A percentile compares a stretch with the other conserved stretches of the same genome.
Conservation (phyloP, 768 basidiomycete genomes). For the Xerocomellus amylosporus region DNA sequence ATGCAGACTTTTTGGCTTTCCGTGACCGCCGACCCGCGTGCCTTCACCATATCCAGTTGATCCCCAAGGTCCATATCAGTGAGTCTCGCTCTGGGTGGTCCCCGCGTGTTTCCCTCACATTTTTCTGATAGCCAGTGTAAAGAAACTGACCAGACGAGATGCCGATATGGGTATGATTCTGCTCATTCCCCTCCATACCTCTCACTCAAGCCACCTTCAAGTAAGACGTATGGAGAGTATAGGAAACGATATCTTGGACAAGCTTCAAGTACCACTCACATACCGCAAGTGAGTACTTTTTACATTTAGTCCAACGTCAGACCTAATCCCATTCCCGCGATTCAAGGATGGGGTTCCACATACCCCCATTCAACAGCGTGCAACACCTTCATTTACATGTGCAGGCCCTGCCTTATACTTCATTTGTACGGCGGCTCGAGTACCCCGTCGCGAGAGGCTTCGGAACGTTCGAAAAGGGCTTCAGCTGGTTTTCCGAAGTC, state of each 20-base stretch:
- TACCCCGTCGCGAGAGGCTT: slow-evolving; percentile 47
- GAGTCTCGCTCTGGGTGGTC: slow-evolving; percentile 2
- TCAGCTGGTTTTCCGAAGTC: slow-evolving; percentile 70
- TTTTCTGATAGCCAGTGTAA: slow-evolving; percentile 49
- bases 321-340: not conserved
- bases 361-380: slow-evolving; percentile 73
- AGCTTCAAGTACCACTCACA: slow-evolving; percentile 38
- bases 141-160: slow-evolving; percentile 43
- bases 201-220: slow-evolving; percentile 28
- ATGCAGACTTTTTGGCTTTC: slow-evolving; percentile 50
- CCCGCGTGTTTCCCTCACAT: not conserved
- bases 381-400: slow-evolving; percentile 75
- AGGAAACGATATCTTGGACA: slow-evolving; percentile 53
- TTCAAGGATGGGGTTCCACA: slow-evolving; percentile 74
- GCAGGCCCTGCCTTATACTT: slow-evolving; percentile 63
- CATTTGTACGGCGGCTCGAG: slow-evolving; percentile 36
- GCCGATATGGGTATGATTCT: slow-evolving; percentile 45
- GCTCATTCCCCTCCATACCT: slow-evolving; percentile 8
- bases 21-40: slow-evolving; percentile 49
- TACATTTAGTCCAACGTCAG: not conserved
- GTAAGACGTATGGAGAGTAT: slow-evolving; percentile 48
- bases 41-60: slow-evolving; percentile 47
- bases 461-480: slow-evolving; percentile 53
- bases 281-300: slow-evolving; percentile 44
- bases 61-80: slow-evolving; percentile 55